Percentiles rank a stretch among this genome's conserved stretches.
Evolutionary conservation across 1,284 basidiomycete genomes (phyloP).

Genomic region (Marasmius sp.): DNA sequence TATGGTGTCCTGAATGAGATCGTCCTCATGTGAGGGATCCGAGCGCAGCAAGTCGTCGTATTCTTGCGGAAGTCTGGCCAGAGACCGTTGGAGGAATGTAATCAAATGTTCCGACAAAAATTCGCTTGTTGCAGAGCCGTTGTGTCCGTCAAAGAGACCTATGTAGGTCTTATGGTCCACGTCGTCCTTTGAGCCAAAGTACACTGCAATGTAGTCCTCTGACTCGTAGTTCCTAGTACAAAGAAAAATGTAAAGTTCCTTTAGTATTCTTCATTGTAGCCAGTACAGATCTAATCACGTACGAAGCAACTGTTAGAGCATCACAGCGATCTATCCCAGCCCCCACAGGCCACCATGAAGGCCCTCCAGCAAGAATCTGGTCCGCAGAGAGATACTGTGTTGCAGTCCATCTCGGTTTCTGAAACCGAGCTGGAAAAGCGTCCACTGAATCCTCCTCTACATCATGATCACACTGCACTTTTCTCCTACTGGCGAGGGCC

Average conservation of each 20-base stretch:
- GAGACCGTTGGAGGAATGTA: conserved; percentile 6
- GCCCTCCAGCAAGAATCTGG: conserved; percentile 5
- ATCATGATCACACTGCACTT: conserved; percentile 1
- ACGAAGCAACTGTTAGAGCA: conserved; percentile 11
- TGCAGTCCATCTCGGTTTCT: conserved; percentile 7
- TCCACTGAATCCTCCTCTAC: conserved; percentile 1
- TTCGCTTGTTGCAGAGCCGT: conserved; percentile 10
- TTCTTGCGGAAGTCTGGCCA: conserved; percentile 10
- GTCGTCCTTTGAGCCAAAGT: background rate
- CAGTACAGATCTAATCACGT: background rate
- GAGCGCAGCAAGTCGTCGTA: conserved; percentile 6
- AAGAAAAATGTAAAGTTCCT: background rate
- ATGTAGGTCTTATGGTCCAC: conserved; percentile 6
- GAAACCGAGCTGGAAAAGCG: conserved; percentile 2
- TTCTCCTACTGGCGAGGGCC: conserved; percentile 9
- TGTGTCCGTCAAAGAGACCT: conserved; percentile 14
- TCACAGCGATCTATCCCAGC: conserved; percentile 10
- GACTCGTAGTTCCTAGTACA: conserved; percentile 8
- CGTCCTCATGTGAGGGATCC: background rate
- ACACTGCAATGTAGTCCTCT: conserved; percentile 11
- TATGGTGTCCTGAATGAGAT: conserved; percentile 6
- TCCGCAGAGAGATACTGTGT: conserved; percentile 10
- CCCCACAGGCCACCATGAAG: conserved; percentile 5
- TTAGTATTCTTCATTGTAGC: background rate
- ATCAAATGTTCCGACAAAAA: conserved; percentile 10